phyloP scores from a whole-genome alignment of 495 filamentous ascomycete species.

The Barbatosphaeria neglecta region DNA sequence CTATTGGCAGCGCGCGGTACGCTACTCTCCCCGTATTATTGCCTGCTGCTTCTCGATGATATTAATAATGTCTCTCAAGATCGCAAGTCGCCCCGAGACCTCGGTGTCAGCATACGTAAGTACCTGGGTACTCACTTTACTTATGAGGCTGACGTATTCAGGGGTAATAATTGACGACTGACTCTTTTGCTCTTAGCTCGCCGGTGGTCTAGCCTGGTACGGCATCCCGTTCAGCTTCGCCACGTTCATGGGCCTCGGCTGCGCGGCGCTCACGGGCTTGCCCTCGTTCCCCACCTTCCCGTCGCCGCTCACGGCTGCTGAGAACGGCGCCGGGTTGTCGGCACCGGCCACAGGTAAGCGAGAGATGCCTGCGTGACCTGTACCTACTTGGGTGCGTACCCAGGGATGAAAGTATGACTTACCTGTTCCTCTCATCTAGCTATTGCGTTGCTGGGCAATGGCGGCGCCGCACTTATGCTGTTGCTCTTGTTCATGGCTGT shows the following conservation, averaged over 20 bases:
- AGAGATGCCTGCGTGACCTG: too few relatives aligned
- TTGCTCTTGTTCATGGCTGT: conserved; percentile 44
- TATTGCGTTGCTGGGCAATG: conserved; percentile 27
- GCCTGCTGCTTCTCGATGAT: too few relatives aligned
- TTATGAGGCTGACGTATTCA: too few relatives aligned
- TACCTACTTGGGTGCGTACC: too few relatives aligned
- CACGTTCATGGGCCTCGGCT: conserved; percentile 34
- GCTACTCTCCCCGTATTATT: too few relatives aligned
- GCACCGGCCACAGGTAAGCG: conserved; percentile 32
- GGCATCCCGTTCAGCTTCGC: conserved; percentile 39
- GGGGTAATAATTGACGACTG: too few relatives aligned
- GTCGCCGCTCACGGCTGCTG: conserved; percentile 26
- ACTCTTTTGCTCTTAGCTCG: too few relatives aligned
- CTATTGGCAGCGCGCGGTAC: conserved; percentile 36
- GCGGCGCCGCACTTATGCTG: conserved; percentile 35
- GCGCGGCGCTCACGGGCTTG: conserved; percentile 31
- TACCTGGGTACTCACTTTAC: too few relatives aligned
- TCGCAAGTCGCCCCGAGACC: conserved; percentile 30
- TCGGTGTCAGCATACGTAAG: conserved; percentile 35
- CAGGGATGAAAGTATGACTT: too few relatives aligned
- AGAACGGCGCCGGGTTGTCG: conserved; percentile 34
- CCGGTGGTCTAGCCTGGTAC: conserved; percentile 38
- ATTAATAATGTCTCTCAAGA: too few relatives aligned
- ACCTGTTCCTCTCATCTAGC: too few relatives aligned
- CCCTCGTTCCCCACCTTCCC: conserved; percentile 41